Base-by-base conservation (phyloP, 2,329 filamentous ascomycete species). In the Parastagonospora avenae region DNA sequence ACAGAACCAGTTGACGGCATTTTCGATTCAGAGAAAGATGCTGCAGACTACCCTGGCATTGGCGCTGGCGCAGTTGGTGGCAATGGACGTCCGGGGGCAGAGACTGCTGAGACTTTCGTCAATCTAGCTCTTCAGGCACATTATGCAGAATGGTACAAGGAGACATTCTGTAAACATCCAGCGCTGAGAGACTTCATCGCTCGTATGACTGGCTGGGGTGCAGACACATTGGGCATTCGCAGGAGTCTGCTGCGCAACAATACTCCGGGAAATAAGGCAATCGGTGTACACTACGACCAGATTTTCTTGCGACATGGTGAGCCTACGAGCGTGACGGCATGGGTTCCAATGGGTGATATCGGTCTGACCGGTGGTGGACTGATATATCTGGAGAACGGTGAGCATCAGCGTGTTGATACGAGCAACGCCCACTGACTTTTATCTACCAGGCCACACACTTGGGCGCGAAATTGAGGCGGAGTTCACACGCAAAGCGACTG, bases 261-360 rank as follows among this genome's bases (percentile, higher is more conserved):
- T 56, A 80, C 79, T 0, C 83, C 83, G 0, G 77, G 77, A 0
- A 83, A 80, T 42, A 81, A 82, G 55, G 81, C 82, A 0, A 85
- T 84, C 52, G 82, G 82, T 0, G 82, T 85, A 2, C 83, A 85
- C 53, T 85, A 85, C 57, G 82, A 85, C 58, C 82, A 85, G 67
- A 83, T 80, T 16, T 85, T 85, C 58, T 64, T 85, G 41, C 66
- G 82, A 1, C 64, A 83, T 59, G 83, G 82, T 1, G 81, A 83
- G 42, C 77, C 80, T 1, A 82, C 80, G 0, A 78, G 76, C 28
- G 69, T 85, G 0, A 85, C 82, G 3, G 82, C 80, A 0, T 85
- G 82, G 82, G 78, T 85, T 0, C 80, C 82, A 0, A 81, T 85
- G 55, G 81, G 81, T 0, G 79, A 84, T 60, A 64, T 85, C 4